phyloP scores from a whole-genome alignment of 179 eudicot genomes.

The Actinidia arguta region DNA sequence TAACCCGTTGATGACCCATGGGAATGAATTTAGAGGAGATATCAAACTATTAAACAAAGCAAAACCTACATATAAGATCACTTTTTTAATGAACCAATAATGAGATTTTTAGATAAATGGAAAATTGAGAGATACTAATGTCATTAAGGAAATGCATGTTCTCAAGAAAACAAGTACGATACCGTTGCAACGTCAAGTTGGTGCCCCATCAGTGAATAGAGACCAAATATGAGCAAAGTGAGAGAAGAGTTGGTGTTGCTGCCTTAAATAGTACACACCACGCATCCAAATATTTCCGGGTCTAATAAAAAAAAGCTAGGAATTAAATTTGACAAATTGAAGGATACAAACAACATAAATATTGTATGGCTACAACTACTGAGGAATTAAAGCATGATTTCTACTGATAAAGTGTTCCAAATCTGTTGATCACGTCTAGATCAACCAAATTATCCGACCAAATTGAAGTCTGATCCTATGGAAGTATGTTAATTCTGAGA shows the following conservation, averaged over 20 bases:
- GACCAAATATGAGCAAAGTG: conserved; percentile 93
- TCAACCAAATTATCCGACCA: conserved; percentile 52
- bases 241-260: conserved; percentile 94
- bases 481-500: no score
- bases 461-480: no score
- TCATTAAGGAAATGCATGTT: conserved; percentile 1
- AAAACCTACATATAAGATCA: conserved; percentile 69
- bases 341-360: not conserved
- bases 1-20: conserved; percentile 98
- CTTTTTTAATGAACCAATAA: not conserved
- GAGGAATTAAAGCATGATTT: conserved; percentile 22
- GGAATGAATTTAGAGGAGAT: conserved; percentile 95
- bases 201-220: conserved; percentile 82
- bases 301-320: conserved; percentile 42
- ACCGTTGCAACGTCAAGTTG: conserved; percentile 99
- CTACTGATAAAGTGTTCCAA: conserved; percentile 79
- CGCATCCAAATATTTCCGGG: conserved; percentile 95
- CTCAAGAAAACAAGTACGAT: conserved; percentile 28
- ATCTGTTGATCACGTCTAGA: conserved; percentile 83
- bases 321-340: not conserved
- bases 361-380: not conserved
- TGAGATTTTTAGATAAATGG: no score
- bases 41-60: conserved; percentile 93
- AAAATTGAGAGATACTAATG: not conserved
- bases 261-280: conserved; percentile 99